A percentile compares a stretch with the other conserved stretches of the same genome.
phyloP scores from a whole-genome alignment of 371 early-diverging fungal genomes.

The Coemansia sp. region DNA sequence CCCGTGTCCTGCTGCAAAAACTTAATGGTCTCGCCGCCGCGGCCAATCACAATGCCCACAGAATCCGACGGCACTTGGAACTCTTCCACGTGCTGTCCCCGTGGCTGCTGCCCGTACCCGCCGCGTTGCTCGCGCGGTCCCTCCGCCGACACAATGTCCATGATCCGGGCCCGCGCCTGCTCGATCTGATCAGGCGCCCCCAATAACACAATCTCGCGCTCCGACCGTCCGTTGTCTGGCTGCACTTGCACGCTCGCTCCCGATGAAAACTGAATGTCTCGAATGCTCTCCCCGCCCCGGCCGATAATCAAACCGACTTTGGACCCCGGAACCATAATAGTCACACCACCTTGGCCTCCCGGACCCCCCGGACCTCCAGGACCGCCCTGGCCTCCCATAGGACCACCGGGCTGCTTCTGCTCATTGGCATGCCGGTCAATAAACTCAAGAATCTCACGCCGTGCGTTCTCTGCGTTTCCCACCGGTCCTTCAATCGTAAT shows the following conservation, averaged over 20 bases:
- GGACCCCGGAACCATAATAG: slow-evolving; percentile 62
- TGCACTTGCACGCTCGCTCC: slow-evolving; percentile 85
- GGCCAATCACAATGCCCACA: slow-evolving; percentile 81
- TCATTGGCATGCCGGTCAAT: slow-evolving; percentile 19
- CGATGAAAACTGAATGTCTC: slow-evolving; percentile 73
- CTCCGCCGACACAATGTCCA: slow-evolving; percentile 67
- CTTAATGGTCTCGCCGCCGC: slow-evolving; percentile 87
- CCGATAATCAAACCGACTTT: slow-evolving; percentile 91
- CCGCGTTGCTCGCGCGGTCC: slow-evolving; percentile 27
- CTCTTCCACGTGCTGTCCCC: slow-evolving; percentile 51
- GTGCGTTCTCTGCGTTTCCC: slow-evolving; percentile 64
- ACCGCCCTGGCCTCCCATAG: slow-evolving; percentile 8
- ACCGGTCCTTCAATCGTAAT: slow-evolving; percentile 65
- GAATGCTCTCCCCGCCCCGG: slow-evolving; percentile 86
- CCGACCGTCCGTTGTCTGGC: slow-evolving; percentile 63
- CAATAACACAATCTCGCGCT: slow-evolving; percentile 67
- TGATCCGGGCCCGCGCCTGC: slow-evolving; percentile 71
- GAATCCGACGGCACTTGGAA: slow-evolving; percentile 69
- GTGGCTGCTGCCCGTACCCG: slow-evolving; percentile 5
- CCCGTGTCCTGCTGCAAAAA: slow-evolving; percentile 78
- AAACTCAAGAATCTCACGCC: slow-evolving; percentile 60
- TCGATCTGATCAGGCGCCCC: slow-evolving; percentile 74
- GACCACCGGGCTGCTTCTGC: not conserved
- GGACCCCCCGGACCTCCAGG: slow-evolving; percentile 9
- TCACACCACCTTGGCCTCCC: slow-evolving; percentile 12